Percentiles rank a stretch among this genome's conserved stretches.
These are phyloP conservation scores for Colletotrichum coccodes DNA, from an alignment of 2,329 filamentous ascomycete genomes.

Conservation along the genomic window DNA sequence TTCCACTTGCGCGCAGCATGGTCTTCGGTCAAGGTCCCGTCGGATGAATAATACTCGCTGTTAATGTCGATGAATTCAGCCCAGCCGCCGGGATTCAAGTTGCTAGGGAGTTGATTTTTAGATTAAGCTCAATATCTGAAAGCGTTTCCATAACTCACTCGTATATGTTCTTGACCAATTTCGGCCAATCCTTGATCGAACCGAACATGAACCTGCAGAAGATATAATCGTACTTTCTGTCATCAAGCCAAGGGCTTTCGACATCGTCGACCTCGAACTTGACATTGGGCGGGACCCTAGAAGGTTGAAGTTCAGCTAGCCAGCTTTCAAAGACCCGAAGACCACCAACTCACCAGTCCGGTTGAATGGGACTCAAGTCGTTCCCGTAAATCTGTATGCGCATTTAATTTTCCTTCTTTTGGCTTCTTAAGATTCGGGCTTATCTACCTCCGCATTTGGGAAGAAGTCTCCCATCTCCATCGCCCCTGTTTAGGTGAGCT, in stretches of 20 bases:
- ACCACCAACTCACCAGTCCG: slow-evolving; percentile 9
- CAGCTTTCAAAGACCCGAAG: too few relatives aligned
- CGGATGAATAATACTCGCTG: slow-evolving; percentile 35
- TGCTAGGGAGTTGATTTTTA: not conserved
- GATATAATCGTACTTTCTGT: slow-evolving; percentile 44
- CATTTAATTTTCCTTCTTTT: too few relatives aligned
- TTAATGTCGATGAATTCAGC: slow-evolving; percentile 38
- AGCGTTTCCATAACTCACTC: too few relatives aligned
- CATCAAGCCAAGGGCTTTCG: slow-evolving; percentile 57
- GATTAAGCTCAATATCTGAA: too few relatives aligned
- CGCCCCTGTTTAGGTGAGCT: not conserved
- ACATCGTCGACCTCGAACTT: slow-evolving; percentile 74
- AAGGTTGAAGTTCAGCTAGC: too few relatives aligned
- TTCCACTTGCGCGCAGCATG: slow-evolving; percentile 30
- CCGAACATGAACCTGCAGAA: slow-evolving; percentile 33
- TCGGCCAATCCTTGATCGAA: slow-evolving; percentile 15
- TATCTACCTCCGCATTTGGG: too few relatives aligned
- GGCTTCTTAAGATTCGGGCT: not conserved
- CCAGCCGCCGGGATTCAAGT: slow-evolving; percentile 44
- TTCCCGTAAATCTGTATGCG: slow-evolving; percentile 22
- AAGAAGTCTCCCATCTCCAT: not conserved
- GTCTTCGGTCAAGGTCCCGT: slow-evolving; percentile 33
- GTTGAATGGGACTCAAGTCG: slow-evolving; percentile 20
- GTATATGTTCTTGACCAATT: slow-evolving; percentile 3
- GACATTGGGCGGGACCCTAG: slow-evolving; percentile 70